Percentiles rank a stretch among this genome's conserved stretches.
These are phyloP conservation scores for Leptographium galeiforme DNA, from an alignment of 2,329 filamentous ascomycete species.

Conservation along the genomic window DNA sequence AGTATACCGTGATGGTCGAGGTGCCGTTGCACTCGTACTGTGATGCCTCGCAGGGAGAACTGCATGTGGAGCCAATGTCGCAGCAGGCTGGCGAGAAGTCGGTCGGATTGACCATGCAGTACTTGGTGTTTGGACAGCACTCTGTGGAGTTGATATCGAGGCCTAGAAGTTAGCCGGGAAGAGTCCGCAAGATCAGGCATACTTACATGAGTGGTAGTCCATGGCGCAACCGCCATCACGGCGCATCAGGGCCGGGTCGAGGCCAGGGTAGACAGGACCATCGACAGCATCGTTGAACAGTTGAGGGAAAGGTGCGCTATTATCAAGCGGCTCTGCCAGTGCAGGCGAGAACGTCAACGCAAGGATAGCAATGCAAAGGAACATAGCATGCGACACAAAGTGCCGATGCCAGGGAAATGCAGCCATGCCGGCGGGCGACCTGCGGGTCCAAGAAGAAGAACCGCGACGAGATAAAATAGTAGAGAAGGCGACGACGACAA, in stretches of 20 bases:
- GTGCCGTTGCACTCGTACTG: slow-evolving; percentile 18
- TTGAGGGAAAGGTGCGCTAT: not conserved
- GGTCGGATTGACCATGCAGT: slow-evolving; percentile 19
- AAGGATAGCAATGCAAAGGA: not conserved
- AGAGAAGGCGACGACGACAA: not conserved
- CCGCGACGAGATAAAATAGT: not conserved
- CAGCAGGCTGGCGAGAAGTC: slow-evolving; percentile 17
- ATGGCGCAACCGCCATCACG: slow-evolving; percentile 7
- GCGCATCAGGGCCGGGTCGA: slow-evolving; percentile 1
- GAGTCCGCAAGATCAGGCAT: not conserved
- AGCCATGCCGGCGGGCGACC: not conserved
- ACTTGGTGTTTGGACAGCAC: slow-evolving; percentile 15
- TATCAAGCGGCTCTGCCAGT: not conserved
- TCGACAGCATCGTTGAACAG: not conserved
- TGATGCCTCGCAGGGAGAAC: slow-evolving; percentile 16
- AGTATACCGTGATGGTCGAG: slow-evolving; percentile 12
- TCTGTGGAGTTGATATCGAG: slow-evolving; percentile 15
- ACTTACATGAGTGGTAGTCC: slow-evolving; percentile 10
- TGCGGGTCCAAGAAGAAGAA: not conserved
- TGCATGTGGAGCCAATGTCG: slow-evolving; percentile 17
- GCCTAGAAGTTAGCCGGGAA: slow-evolving; percentile 6
- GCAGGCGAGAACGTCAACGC: not conserved
- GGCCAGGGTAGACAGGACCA: not conserved
- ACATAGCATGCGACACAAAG: too few relatives aligned
- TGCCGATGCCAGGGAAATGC: too few relatives aligned